Conservation (phyloP, 495 filamentous ascomycete species). For the Penicillium maclennaniae region DNA sequence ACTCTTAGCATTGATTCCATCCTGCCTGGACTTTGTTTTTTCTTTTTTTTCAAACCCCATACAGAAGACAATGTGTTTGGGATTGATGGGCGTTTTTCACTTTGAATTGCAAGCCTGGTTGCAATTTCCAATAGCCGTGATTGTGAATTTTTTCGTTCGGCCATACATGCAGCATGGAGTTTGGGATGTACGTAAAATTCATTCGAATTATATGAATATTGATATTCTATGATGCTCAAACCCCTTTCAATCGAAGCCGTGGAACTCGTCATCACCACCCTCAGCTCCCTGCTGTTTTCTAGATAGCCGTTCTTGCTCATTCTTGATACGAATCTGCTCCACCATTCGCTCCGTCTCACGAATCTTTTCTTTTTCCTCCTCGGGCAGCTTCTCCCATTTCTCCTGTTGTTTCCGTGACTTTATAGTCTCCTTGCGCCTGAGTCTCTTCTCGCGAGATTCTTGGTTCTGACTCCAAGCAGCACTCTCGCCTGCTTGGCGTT, state of each 20-base stretch:
- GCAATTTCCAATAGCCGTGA: not conserved
- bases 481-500: constrained; percentile 46
- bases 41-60: no score
- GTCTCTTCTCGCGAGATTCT: constrained; percentile 62
- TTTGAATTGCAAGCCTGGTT: not conserved
- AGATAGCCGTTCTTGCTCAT: constrained; percentile 35
- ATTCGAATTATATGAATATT: not conserved
- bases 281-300: constrained; percentile 9
- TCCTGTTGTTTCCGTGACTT: constrained; percentile 66
- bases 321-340: constrained; percentile 60
- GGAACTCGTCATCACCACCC: constrained; percentile 35
- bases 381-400: constrained; percentile 63
- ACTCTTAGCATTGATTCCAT: not conserved
- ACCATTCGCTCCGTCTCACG: constrained; percentile 71
- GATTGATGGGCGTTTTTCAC: not conserved
- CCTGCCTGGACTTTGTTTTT: no score
- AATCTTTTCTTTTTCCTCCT: constrained; percentile 66
- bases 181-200: not conserved
- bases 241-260: constrained; percentile 37
- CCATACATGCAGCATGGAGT: not conserved
- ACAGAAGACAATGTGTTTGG: not conserved
- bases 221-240: not conserved
- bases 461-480: constrained; percentile 83
- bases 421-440: constrained; percentile 70
- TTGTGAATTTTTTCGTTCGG: not conserved